Evolutionary conservation across 163 green algal species (phyloP), one percentile per base, ranked within the genome.

Genomic region (Scenedesmus sp.): DNA sequence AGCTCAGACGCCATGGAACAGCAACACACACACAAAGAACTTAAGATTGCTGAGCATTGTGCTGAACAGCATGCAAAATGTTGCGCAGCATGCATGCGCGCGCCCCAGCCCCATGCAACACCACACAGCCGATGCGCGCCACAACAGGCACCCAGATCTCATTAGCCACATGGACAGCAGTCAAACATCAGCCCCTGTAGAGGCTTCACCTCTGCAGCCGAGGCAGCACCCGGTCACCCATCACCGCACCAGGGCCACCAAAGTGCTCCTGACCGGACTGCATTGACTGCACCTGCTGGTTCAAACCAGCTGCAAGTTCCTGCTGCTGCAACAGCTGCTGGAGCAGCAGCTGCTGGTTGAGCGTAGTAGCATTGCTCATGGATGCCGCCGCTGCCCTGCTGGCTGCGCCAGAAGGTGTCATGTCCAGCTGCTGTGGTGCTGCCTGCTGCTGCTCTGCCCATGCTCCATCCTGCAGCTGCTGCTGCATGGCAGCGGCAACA

Each of bases 151-250:
- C n/a, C n/a, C n/a, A n/a, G n/a, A n/a, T n/a, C n/a, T n/a, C n/a
- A n/a, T n/a, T n/a, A n/a, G n/a, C n/a, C n/a, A n/a, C n/a, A n/a
- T n/a, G n/a, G n/a, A n/a, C n/a, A n/a, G n/a, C n/a, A n/a, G n/a
- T n/a, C n/a, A n/a, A n/a, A n/a, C n/a, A n/a, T n/a, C n/a, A n/a
- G n/a, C n/a, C n/a, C n/a, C n/a, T n/a, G n/a, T n/a, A 76, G 59
- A 72, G 24, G 43, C 46, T 6, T 86, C 53, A 49, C 9, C 33
- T 37, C 82, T 87, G 82, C 82, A 87, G 49, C 46, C 82, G 53
- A 15, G 82, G 82, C 35, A 87, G 82, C 51, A 76, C 46, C 44
- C 81, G 26, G 33, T 86, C 81, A 18, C 72, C 16, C 46, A 86
- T 35, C 46, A 43, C 81, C 44, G 81, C 33, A 12, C 35, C 73